A percentile compares a stretch with the other conserved stretches of the same genome.
Evolutionary conservation across 495 filamentous ascomycete genomes (phyloP).

Genomic region (Tuber borchii): DNA sequence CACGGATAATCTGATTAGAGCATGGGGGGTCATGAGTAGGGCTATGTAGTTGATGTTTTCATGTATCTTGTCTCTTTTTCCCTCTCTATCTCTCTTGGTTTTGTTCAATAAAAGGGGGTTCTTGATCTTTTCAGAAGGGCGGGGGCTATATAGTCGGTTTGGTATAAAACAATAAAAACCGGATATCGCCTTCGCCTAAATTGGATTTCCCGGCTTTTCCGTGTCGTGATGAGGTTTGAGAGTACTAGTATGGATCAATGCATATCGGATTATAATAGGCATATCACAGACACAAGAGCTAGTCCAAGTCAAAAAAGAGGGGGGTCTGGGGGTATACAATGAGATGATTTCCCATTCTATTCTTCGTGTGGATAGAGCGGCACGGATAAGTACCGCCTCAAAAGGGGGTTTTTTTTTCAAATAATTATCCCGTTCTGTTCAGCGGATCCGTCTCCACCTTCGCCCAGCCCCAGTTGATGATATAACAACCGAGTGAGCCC

Average conservation of each 20-base stretch:
- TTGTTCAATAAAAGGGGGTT: background rate
- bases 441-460: background rate
- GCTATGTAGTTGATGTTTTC: conserved; percentile 9
- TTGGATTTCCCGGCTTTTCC: background rate
- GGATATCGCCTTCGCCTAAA: background rate
- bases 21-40: conserved; percentile 71
- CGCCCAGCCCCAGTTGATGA: background rate
- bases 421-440: background rate
- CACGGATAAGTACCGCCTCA: background rate
- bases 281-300: background rate
- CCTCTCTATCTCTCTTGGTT: background rate
- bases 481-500: background rate
- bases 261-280: background rate
- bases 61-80: background rate
- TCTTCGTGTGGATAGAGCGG: background rate
- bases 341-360: background rate
- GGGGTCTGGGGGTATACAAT: background rate
- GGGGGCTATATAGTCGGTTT: background rate
- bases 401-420: background rate
- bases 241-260: background rate
- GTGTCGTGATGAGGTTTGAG: background rate
- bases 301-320: background rate
- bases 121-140: background rate
- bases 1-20: conserved; percentile 99
- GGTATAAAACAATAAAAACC: background rate